Base-by-base conservation (phyloP, 176 grass and related monocot genomes). In the Typha latifolia region DNA sequence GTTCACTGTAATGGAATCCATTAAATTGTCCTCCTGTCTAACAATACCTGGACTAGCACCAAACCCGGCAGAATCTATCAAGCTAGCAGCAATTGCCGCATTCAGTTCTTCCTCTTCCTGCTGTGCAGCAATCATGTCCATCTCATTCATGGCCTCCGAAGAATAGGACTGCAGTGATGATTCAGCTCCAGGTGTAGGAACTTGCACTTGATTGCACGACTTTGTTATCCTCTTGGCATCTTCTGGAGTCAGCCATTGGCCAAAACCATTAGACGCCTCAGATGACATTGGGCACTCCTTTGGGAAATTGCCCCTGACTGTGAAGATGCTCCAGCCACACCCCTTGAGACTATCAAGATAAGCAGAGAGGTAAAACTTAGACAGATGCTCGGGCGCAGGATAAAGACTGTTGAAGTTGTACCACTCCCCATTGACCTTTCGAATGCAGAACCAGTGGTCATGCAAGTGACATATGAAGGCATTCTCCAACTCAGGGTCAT, bases 351-450 rank as follows among this genome's bases (percentile, higher is more conserved):
- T 82, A 67, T 92, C 89, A 4, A 90, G 66, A 67, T 73, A 97
- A 70, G 94, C 94, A 27, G 83, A 92, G 68, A 97, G 86, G 49
- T 97, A 97, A 75, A 97, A 97, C 78, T 90, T 91, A 0, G 94
- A 97, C 14, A 97, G 75, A 34, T 97, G 83, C 88, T 92, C 89
- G 0, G 94, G 94, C 49, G 94, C 89, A 61, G 89, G 94, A 72
- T 92, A 91, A 48, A 97, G 88, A 55, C 94, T 92, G n/a, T 97
- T 97, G 55, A 97, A 97, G 63, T 97, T 92, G 74, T 89, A 97
- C 89, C 94, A 97, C 63, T 97, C 94, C 14, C 64, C 82, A 51
- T 90, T 97, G 63, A 92, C 94, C 64, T 97, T 92, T 65, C 94
- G 77, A 32, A 97, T 97, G 76, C 94, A 97, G 67, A 97, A 97